Evolutionary conservation across 345 rosid species (phyloP).

Genomic region (Syzygium aromaticum): DNA sequence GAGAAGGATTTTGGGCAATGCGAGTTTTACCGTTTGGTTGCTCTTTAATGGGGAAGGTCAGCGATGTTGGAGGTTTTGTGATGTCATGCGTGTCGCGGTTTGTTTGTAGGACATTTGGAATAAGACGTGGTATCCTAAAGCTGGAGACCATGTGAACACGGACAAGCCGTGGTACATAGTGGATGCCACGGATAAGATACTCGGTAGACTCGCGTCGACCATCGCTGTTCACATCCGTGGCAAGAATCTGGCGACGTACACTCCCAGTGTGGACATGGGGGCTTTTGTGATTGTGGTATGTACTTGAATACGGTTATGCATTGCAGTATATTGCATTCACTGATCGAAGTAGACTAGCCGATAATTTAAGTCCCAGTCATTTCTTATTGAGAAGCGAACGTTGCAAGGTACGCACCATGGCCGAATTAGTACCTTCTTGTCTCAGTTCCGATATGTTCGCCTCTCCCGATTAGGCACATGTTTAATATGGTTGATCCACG

Average conservation of each 20-base stretch:
- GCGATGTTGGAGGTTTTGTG: neutral
- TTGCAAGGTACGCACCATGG: neutral
- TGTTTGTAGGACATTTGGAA: slow-evolving; percentile 88
- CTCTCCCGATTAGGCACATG: neutral
- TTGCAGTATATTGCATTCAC: neutral
- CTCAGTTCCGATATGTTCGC: neutral
- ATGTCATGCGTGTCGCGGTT: neutral
- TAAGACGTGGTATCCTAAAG: slow-evolving; percentile 95
- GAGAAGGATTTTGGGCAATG: neutral
- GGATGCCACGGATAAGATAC: slow-evolving; percentile 87
- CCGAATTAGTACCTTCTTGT: neutral
- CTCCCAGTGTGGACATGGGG: slow-evolving; percentile 99
- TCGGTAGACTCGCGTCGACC: slow-evolving; percentile 85
- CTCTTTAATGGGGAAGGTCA: neutral
- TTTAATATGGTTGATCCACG: neutral
- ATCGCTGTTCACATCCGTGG: slow-evolving; percentile 89
- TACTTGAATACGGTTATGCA: neutral
- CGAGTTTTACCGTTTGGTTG: neutral
- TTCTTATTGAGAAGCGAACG: neutral
- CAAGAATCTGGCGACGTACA: slow-evolving; percentile 78
- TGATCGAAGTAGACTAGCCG: neutral
- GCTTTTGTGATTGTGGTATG: slow-evolving; percentile 97
- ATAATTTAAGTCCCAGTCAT: neutral
- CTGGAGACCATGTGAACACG: slow-evolving; percentile 72
- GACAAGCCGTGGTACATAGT: slow-evolving; percentile 85